These are phyloP conservation scores for Ilex asprella DNA, from an alignment of 257 asterid species.

Conservation along the genomic window DNA sequence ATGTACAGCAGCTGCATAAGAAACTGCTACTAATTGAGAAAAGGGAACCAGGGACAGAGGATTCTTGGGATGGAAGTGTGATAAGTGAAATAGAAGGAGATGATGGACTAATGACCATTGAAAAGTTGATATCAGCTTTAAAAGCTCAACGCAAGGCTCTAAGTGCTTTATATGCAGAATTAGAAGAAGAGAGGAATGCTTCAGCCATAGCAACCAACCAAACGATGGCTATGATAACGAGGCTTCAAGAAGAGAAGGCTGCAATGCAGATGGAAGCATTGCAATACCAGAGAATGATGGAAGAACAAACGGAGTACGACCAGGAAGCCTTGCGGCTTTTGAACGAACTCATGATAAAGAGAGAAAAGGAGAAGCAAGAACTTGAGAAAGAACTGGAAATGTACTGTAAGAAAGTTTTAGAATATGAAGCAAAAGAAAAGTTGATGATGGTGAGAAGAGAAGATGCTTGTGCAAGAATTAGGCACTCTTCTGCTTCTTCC, in stretches of 20 bases:
- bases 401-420: neutral
- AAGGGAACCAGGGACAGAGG: too few relatives aligned
- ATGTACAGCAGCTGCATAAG: too few relatives aligned
- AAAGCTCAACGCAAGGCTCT: too few relatives aligned
- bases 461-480: neutral
- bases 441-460: neutral
- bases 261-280: slow-evolving; percentile 1
- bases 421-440: neutral
- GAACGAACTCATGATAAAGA: neutral
- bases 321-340: neutral
- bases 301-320: neutral
- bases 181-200: too few relatives aligned
- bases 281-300: neutral
- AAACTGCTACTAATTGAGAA: too few relatives aligned
- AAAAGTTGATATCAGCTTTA: too few relatives aligned
- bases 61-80: too few relatives aligned
- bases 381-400: neutral
- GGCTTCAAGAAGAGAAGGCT: neutral
- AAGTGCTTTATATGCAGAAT: too few relatives aligned
- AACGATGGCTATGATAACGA: neutral
- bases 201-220: too few relatives aligned
- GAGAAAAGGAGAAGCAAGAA: neutral
- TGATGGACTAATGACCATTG: too few relatives aligned
- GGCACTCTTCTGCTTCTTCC: neutral
- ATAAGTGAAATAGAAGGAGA: too few relatives aligned